A percentile compares a stretch with the other conserved stretches of the same genome.
Evolutionary conservation across 306 rosid genomes (phyloP).

Genomic region (Medicago lupulina): DNA sequence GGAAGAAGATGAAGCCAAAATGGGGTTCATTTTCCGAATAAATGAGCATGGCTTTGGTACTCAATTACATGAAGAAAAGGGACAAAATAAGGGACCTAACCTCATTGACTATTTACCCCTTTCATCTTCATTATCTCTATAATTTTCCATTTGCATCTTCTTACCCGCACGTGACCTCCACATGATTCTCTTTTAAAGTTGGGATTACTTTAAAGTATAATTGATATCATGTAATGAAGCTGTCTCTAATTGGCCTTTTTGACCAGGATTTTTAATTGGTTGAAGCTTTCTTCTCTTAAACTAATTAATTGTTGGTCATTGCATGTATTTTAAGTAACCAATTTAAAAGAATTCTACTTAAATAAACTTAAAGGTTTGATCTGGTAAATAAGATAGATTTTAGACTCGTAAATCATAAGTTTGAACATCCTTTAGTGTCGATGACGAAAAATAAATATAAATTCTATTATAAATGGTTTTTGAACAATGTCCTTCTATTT

Average conservation of each 20-base stretch:
- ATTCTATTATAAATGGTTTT: too few relatives aligned
- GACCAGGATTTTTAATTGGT: constrained; percentile 22
- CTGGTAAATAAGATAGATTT: too few relatives aligned
- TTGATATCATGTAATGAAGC: constrained; percentile 10
- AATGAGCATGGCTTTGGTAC: constrained; percentile 80
- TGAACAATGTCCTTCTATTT: too few relatives aligned
- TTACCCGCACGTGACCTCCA: constrained; percentile 46
- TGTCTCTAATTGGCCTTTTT: constrained; percentile 35
- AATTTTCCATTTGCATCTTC: constrained; percentile 46
- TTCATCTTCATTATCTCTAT: constrained; percentile 37
- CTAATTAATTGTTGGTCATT: constrained; percentile 16
- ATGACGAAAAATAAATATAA: too few relatives aligned
- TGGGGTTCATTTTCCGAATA: constrained; percentile 82
- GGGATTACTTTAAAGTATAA: constrained; percentile 28
- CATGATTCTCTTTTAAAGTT: constrained; percentile 38
- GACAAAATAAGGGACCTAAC: constrained; percentile 81
- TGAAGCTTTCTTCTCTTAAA: neutral
- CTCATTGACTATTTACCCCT: constrained; percentile 66
- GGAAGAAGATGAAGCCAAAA: constrained; percentile 72
- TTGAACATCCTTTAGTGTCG: too few relatives aligned
- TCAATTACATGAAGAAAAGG: constrained; percentile 76
- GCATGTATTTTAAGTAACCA: too few relatives aligned
- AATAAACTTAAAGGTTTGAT: too few relatives aligned
- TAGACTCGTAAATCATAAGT: too few relatives aligned
- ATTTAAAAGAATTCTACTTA: too few relatives aligned